A percentile compares a stretch with the other conserved stretches of the same genome.
Evolutionary conservation across 2,329 filamentous ascomycete species (phyloP).

Genomic region (Myriosclerotinia duriaeana): DNA sequence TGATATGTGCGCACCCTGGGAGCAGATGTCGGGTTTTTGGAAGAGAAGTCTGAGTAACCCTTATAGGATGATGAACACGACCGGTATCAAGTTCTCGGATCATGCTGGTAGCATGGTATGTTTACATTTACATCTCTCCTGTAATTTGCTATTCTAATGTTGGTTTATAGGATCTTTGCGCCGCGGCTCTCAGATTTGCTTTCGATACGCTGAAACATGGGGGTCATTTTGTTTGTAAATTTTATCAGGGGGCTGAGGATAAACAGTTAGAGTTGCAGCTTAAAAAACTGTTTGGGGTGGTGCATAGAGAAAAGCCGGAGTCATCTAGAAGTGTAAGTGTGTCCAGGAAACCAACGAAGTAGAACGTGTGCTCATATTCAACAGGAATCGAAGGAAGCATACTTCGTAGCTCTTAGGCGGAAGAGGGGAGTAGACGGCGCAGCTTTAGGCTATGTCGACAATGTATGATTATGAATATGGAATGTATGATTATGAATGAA

Average conservation of each 20-base stretch:
- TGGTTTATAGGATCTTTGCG: constrained; percentile 75
- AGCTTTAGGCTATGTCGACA: constrained; percentile 13
- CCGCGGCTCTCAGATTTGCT: constrained; percentile 79
- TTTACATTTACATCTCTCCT: constrained; percentile 20
- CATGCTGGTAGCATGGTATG: constrained; percentile 93
- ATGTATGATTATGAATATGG: constrained; percentile 1
- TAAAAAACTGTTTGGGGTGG: constrained; percentile 73
- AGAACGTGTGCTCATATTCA: constrained; percentile 21
- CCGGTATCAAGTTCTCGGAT: constrained; percentile 80
- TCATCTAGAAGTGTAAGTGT: constrained; percentile 76
- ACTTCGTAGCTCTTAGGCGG: constrained; percentile 76
- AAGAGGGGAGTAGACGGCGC: constrained; percentile 49
- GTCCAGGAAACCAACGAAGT: not conserved
- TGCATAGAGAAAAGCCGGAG: constrained; percentile 86
- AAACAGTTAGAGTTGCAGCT: constrained; percentile 73
- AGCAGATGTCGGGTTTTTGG: constrained; percentile 73
- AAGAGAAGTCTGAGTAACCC: constrained; percentile 93
- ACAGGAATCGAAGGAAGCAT: constrained; percentile 81
- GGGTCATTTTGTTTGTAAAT: constrained; percentile 95
- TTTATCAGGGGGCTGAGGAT: constrained; percentile 89
- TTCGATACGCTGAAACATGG: constrained; percentile 78
- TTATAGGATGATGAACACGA: constrained; percentile 99
- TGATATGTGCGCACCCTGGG: constrained; percentile 99
- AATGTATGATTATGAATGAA: not conserved
- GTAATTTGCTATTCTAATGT: constrained; percentile 1